These are phyloP conservation scores for Glomus cerebriforme DNA, from an alignment of 192 early-diverging fungal species.

Conservation along the genomic window DNA sequence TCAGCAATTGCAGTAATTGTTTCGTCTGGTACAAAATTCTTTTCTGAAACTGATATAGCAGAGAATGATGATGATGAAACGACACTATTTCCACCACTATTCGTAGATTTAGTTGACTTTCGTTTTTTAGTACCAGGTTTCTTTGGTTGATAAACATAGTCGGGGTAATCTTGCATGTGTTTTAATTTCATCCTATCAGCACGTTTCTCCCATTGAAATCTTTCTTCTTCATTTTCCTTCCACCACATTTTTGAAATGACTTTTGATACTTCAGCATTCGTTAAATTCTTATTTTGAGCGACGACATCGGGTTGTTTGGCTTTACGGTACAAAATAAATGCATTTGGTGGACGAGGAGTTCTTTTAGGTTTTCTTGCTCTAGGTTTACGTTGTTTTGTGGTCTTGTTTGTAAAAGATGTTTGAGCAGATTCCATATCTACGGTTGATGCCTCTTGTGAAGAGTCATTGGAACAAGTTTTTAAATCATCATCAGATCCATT, in stretches of 20 bases:
- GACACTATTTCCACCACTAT: background rate
- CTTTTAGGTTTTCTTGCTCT: conserved; percentile 15
- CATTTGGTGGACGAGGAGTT: conserved; percentile 33
- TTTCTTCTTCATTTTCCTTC: conserved; percentile 27
- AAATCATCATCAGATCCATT: background rate
- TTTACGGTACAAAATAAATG: conserved; percentile 28
- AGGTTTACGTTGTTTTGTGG: conserved; percentile 6
- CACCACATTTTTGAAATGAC: conserved; percentile 32
- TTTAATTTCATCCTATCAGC: conserved; percentile 27
- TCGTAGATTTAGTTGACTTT: background rate
- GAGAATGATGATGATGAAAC: background rate
- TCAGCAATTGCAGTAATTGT: background rate
- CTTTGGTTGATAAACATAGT: conserved; percentile 32
- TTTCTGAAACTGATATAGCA: background rate
- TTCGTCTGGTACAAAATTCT: background rate
- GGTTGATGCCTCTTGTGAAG: background rate
- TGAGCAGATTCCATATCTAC: background rate
- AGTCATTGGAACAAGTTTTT: background rate
- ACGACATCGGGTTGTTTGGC: conserved; percentile 26
- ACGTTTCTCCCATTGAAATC: conserved; percentile 31
- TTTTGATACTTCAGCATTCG: conserved; percentile 30
- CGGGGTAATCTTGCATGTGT: conserved; percentile 29
- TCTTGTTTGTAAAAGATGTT: background rate
- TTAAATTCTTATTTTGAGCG: conserved; percentile 22
- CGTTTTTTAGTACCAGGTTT: conserved; percentile 28